These are phyloP conservation scores for Cyclotella baltica DNA, from an alignment of 108 stramenopile species.

Conservation along the genomic window DNA sequence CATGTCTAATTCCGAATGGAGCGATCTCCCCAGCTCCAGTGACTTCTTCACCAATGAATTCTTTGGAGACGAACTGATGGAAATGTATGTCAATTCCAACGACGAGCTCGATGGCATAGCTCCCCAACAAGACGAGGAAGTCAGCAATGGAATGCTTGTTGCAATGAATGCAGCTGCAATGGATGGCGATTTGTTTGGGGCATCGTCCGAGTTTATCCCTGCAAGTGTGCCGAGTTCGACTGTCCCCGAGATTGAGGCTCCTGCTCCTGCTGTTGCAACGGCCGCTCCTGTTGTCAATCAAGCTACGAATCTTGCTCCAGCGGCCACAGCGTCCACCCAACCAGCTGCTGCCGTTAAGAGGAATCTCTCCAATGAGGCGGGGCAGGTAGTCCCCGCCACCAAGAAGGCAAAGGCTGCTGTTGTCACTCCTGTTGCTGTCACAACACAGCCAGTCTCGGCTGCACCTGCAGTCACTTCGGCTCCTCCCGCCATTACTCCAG, in stretches of 20 bases:
- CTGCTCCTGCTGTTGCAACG: background rate
- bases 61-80: slow-evolving; percentile 84
- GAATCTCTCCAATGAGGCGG: background rate
- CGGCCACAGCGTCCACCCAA: background rate
- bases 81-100: slow-evolving; percentile 72
- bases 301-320: background rate
- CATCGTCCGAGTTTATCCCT: slow-evolving; percentile 28
- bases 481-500: background rate
- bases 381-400: slow-evolving; percentile 4
- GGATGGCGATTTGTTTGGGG: slow-evolving; percentile 38
- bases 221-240: slow-evolving; percentile 14
- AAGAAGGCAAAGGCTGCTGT: slow-evolving; percentile 36
- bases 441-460: background rate
- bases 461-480: background rate
- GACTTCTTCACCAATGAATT: slow-evolving; percentile 85
- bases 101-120: slow-evolving; percentile 41
- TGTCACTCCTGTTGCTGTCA: slow-evolving; percentile 7
- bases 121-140: slow-evolving; percentile 24
- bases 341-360: background rate
- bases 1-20: slow-evolving; percentile 29
- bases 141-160: slow-evolving; percentile 38
- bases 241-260: background rate
- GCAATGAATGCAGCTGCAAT: slow-evolving; percentile 53
- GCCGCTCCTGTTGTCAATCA: background rate
- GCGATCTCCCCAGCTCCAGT: slow-evolving; percentile 52